These are phyloP conservation scores for Polyporus tsugae DNA, from an alignment of 1,284 basidiomycete species.

Conservation along the genomic window DNA sequence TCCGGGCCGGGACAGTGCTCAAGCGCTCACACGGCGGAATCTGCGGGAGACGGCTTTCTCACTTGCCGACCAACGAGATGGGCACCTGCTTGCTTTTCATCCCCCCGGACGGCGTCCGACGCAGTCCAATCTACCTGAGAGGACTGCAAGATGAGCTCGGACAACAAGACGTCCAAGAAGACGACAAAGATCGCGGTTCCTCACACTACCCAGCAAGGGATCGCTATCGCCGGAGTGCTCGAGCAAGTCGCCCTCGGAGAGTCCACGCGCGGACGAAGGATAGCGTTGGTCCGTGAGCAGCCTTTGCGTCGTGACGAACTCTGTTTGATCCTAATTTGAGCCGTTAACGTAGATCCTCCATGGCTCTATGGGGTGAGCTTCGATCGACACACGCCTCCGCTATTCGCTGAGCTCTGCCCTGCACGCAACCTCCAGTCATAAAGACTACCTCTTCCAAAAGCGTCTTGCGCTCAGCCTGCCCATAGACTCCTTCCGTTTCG, in stretches of 20 bases:
- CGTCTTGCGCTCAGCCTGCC: conserved; percentile 73
- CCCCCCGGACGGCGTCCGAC: background rate
- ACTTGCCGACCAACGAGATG: conserved; percentile 13
- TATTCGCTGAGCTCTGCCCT: conserved; percentile 1
- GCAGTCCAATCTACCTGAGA: background rate
- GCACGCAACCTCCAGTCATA: conserved; percentile 62
- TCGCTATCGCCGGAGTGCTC: conserved; percentile 65
- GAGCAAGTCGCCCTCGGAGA: conserved; percentile 63
- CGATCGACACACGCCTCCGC: background rate
- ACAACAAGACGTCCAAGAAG: conserved; percentile 40
- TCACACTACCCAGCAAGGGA: conserved; percentile 56
- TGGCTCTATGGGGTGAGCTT: conserved; percentile 73
- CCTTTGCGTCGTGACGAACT: conserved; percentile 4
- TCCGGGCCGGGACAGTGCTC: conserved; percentile 15
- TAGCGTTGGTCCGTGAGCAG: conserved; percentile 67
- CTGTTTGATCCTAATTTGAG: conserved; percentile 11
- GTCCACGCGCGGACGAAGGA: conserved; percentile 62
- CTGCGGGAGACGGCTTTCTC: conserved; percentile 11
- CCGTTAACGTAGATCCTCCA: conserved; percentile 66
- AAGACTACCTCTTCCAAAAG: conserved; percentile 85
- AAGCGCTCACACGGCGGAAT: background rate
- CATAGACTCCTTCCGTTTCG: conserved; percentile 84
- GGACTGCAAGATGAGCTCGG: conserved; percentile 19
- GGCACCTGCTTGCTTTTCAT: background rate
- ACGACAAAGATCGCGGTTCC: conserved; percentile 64